Evolutionary conservation across 2,329 filamentous ascomycete species (phyloP).

Genomic region (Pseudocercospora pini-densiflorae): DNA sequence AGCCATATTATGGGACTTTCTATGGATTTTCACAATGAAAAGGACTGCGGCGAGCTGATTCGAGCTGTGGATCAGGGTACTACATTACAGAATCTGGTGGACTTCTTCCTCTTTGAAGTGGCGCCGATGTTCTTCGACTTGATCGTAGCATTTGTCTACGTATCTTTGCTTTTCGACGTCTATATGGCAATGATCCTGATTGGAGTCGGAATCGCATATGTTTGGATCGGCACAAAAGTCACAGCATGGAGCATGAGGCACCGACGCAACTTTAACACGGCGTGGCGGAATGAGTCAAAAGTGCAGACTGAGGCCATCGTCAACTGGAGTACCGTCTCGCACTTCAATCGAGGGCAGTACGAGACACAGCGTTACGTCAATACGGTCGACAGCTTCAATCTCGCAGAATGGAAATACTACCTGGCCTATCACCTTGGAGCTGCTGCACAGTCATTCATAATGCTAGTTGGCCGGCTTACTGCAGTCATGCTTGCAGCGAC

Average conservation of each 20-base stretch:
- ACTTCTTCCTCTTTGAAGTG: conserved; percentile 64
- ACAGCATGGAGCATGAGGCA: conserved; percentile 45
- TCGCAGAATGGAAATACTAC: conserved; percentile 35
- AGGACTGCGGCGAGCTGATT: conserved; percentile 67
- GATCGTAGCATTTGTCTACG: conserved; percentile 62
- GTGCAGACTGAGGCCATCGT: conserved; percentile 63
- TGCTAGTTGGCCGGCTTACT: conserved; percentile 55
- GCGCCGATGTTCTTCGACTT: conserved; percentile 67
- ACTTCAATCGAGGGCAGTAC: conserved; percentile 62
- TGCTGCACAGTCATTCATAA: conserved; percentile 52
- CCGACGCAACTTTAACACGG: conserved; percentile 36
- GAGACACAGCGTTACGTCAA: conserved; percentile 57
- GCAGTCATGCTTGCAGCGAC: conserved; percentile 59
- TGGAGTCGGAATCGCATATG: conserved; percentile 54
- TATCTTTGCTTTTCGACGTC: conserved; percentile 66
- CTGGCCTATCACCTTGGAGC: conserved; percentile 40
- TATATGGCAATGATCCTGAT: conserved; percentile 61
- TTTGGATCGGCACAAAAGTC: conserved; percentile 55
- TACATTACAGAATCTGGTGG: conserved; percentile 63
- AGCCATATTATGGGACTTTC: conserved; percentile 70
- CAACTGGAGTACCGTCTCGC: conserved; percentile 64
- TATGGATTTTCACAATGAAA: conserved; percentile 71
- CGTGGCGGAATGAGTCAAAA: conserved; percentile 54
- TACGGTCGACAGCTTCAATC: conserved; percentile 45
- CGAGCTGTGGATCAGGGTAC: conserved; percentile 68